Evolutionary conservation across 2,329 filamentous ascomycete species (phyloP).

Genomic region (Tolypocladium inflatum): DNA sequence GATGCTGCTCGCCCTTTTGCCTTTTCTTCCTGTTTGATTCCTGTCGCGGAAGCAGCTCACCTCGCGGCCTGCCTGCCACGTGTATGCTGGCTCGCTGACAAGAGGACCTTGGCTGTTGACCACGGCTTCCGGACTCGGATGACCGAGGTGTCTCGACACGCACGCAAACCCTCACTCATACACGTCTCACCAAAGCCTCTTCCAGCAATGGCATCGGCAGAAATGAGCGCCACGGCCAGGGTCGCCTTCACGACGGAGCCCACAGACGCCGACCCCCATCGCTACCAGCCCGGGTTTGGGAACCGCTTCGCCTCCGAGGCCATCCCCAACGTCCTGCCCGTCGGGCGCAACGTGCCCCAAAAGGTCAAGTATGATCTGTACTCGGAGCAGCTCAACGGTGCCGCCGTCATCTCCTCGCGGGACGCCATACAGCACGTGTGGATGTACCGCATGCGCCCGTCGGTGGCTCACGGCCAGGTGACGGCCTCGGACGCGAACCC

Average conservation of each 20-base stretch:
- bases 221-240: constrained; percentile 10
- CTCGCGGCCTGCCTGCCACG: neutral
- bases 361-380: constrained; percentile 31
- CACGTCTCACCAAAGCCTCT: neutral
- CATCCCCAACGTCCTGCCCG: constrained; percentile 33
- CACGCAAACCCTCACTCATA: neutral
- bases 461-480: constrained; percentile 18
- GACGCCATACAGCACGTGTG: constrained; percentile 21
- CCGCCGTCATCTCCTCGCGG: constrained; percentile 21
- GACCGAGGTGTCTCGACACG: neutral
- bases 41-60: neutral
- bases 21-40: neutral
- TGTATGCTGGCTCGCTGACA: neutral
- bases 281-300: constrained; percentile 48
- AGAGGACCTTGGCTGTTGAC: neutral
- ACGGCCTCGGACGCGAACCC: constrained; percentile 13
- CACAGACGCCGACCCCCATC: constrained; percentile 27
- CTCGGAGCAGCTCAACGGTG: constrained; percentile 38
- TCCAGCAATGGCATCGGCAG: neutral
- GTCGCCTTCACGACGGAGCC: constrained; percentile 11
- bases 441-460: constrained; percentile 22
- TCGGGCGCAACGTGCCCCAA: constrained; percentile 34
- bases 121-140: neutral
- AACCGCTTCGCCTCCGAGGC: constrained; percentile 39
- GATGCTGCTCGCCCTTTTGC: neutral